Conservation (phyloP, 1,284 basidiomycete species). For the Fomitopsis palustris region DNA sequence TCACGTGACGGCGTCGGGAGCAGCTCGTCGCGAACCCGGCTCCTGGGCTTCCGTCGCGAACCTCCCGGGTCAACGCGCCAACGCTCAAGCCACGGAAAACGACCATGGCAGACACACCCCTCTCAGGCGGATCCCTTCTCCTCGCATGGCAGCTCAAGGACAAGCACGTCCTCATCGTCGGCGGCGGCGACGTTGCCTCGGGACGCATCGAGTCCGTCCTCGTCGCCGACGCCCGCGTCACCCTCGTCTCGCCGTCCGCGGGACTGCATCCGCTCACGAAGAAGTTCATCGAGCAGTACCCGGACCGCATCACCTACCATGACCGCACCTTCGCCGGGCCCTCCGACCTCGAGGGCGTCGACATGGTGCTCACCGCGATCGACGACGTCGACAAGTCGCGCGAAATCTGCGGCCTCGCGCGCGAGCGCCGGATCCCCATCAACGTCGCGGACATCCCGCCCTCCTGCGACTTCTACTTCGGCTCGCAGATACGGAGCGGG, state of each 20-base stretch:
- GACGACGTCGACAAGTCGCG: conserved; percentile 78
- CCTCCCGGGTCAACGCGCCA: too few species aligned
- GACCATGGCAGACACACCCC: conserved; percentile 8
- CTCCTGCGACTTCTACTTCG: conserved; percentile 98
- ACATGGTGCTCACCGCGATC: conserved; percentile 94
- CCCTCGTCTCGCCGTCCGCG: conserved; percentile 56
- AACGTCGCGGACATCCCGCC: conserved; percentile 97
- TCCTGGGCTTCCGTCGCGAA: too few species aligned
- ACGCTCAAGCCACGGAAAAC: too few species aligned
- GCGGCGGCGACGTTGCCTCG: conserved; percentile 86
- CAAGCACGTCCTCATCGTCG: conserved; percentile 81
- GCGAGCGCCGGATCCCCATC: conserved; percentile 74
- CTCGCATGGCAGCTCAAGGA: conserved; percentile 86
- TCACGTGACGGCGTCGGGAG: too few species aligned
- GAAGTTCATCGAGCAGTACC: conserved; percentile 41
- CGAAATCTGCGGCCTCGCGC: conserved; percentile 70
- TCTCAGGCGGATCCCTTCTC: conserved; percentile 66
- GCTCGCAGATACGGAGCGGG: conserved; percentile 87
- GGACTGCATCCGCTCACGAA: conserved; percentile 62
- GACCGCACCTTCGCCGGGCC: conserved; percentile 63
- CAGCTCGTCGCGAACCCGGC: too few species aligned
- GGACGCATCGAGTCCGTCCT: conserved; percentile 75
- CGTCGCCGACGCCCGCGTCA: conserved; percentile 57
- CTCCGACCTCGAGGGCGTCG: conserved; percentile 60
- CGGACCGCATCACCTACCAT: conserved; percentile 65